A percentile compares a stretch with the other conserved stretches of the same genome.
Conservation (phyloP, 768 basidiomycete species). For the Pulveroboletus sp. region DNA sequence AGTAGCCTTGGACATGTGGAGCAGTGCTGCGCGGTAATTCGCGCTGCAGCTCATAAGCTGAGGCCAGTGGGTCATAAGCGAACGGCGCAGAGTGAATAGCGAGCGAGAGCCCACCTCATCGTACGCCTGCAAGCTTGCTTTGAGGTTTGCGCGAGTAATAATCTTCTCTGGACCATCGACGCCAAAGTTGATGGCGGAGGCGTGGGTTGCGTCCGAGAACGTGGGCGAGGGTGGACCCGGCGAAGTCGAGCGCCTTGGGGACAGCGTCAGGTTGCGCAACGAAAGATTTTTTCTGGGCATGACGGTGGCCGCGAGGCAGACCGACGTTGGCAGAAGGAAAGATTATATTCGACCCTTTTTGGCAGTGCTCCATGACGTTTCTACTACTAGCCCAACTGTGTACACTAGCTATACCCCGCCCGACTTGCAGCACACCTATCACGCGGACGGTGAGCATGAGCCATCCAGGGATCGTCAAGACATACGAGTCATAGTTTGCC, state of each 20-base stretch:
- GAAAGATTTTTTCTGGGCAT: constrained; percentile 58
- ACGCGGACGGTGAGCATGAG: constrained; percentile 2
- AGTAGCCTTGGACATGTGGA: constrained; percentile 79
- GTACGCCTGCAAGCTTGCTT: constrained; percentile 74
- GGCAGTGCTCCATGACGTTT: constrained; percentile 4
- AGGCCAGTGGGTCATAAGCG: constrained; percentile 20
- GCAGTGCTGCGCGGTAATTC: constrained; percentile 75
- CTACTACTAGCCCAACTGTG: constrained; percentile 6
- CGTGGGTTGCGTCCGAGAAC: constrained; percentile 78
- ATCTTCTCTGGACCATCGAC: constrained; percentile 74
- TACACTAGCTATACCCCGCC: constrained; percentile 1
- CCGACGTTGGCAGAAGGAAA: constrained; percentile 9
- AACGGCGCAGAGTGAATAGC: not conserved
- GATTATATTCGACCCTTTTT: constrained; percentile 17
- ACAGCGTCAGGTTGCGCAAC: constrained; percentile 51
- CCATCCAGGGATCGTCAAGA: not conserved
- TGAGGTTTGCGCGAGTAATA: constrained; percentile 77
- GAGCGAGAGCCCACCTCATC: constrained; percentile 59
- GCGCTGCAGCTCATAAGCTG: constrained; percentile 78
- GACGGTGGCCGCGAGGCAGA: constrained; percentile 12
- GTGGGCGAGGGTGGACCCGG: constrained; percentile 77
- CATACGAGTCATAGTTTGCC: constrained; percentile 23
- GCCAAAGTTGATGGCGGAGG: constrained; percentile 75
- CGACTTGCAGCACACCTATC: constrained; percentile 2
- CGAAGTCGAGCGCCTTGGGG: constrained; percentile 44